Evolutionary conservation across 352 stramenopile genomes (phyloP).

Genomic region (Phytopythium cucurbitacearum): DNA sequence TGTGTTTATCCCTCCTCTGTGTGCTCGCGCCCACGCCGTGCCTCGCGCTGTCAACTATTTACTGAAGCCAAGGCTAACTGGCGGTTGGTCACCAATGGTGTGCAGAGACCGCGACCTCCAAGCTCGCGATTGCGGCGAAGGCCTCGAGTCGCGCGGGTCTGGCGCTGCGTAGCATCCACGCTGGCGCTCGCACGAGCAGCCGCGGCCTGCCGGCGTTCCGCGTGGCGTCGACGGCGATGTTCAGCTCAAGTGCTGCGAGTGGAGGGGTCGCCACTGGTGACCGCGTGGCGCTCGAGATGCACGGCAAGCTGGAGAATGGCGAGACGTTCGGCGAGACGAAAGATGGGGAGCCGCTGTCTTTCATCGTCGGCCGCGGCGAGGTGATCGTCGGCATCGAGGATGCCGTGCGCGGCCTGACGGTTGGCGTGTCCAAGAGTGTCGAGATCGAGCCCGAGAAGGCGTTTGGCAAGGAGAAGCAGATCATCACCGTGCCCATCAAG

Average conservation of each 20-base stretch:
- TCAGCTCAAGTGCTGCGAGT: conserved; percentile 11
- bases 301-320: conserved; percentile 56
- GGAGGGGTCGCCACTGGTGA: conserved; percentile 46
- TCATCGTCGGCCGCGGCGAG: conserved; percentile 67
- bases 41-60: background rate
- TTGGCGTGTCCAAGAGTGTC: conserved; percentile 59
- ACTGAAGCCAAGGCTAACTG: background rate
- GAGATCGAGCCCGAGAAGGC: conserved; percentile 59
- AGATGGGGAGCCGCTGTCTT: conserved; percentile 45
- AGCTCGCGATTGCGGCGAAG: conserved; percentile 3
- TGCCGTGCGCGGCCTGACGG: conserved; percentile 58
- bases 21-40: background rate
- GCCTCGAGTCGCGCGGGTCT: conserved; percentile 5
- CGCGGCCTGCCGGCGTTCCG: conserved; percentile 9
- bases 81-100: too few species aligned
- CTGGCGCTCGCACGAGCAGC: too few species aligned
- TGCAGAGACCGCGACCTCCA: conserved; percentile 6
- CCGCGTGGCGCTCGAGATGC: conserved; percentile 65
- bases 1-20: background rate
- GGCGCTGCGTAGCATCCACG: conserved; percentile 5
- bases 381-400: conserved; percentile 71
- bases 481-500: conserved; percentile 60
- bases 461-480: conserved; percentile 61
- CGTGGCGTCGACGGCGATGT: conserved; percentile 3
- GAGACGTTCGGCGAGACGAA: conserved; percentile 52